Evolutionary conservation across 2,329 filamentous ascomycete species (phyloP), one percentile per base, ranked within the genome.

Genomic region (Sarocladium strictum): DNA sequence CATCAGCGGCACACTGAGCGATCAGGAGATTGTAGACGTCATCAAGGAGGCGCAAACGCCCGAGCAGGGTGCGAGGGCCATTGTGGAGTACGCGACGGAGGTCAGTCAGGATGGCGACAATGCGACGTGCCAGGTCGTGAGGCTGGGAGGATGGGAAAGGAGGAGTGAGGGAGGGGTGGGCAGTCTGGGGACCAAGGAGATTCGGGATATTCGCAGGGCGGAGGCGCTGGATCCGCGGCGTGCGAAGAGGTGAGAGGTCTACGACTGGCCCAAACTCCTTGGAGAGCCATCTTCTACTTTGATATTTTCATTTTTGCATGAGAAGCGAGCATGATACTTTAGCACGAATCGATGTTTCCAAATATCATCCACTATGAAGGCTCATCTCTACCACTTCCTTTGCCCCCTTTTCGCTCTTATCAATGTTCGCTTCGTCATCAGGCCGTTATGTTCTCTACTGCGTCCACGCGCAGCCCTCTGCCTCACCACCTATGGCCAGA

Each of bases 21-120:
- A 99, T 65, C 93, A 97, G 72, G 94, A 99, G 72, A 90, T 97
- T 58, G 92, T 97, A 27, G 94, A 99, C 67, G 85, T 97, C 29
- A 79, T 97, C 63, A 97, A 97, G 70, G 94, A 99, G 71, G 89
- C 91, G 4, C 85, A 80, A 65, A 97, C 93, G 0, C 94, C 94
- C 0, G 93, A 96, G 61, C 84, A 96, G 66, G 94, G 85, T 2
- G 85, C 90, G 1, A 79, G 79, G 56, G 84, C 86, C 58, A 82
- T 99, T 7, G 90, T 96, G 26, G 83, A 83, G 55, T 97, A 94
- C 69, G 91, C 93, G 1, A 94, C 89, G 0, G 94, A 97, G 71
- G 88, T 96, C 3, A 85, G 82, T 24, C 76, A 62, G 15, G 77
- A 76, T 64, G 85, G 84, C 10, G 85, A 88, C 65, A 88, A 88